Evolutionary conservation across 1,284 basidiomycete genomes (phyloP).

Genomic region (Butyriboletus appendiculatus): DNA sequence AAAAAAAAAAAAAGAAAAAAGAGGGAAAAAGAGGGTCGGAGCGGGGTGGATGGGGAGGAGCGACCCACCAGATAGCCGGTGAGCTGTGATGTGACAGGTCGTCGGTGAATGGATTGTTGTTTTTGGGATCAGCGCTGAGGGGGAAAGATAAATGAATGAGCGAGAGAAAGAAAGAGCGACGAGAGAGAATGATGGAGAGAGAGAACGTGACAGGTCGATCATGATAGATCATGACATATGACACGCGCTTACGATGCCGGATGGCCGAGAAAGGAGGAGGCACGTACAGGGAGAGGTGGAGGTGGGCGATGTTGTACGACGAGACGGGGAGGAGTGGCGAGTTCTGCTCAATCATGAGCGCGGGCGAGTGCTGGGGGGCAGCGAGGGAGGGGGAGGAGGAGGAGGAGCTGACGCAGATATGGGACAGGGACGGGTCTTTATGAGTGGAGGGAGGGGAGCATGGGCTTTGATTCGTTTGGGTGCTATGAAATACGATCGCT

Average conservation of each 20-base stretch:
- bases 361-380: constrained; percentile 7
- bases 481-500: constrained; percentile 38
- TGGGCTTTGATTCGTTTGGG: constrained; percentile 1
- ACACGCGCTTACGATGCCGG: constrained; percentile 23
- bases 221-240: constrained; percentile 32
- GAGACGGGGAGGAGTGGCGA: constrained; percentile 44
- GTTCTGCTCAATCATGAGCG: constrained; percentile 46
- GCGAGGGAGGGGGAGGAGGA: constrained; percentile 13
- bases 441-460: constrained; percentile 8
- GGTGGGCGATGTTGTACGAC: constrained; percentile 62
- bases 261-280: constrained; percentile 4
- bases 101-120: constrained; percentile 39
- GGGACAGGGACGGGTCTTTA: constrained; percentile 18
- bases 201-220: constrained; percentile 27
- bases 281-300: constrained; percentile 60
- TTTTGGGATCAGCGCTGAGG: constrained; percentile 42
- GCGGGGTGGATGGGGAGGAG: constrained; percentile 16
- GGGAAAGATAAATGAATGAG: constrained; percentile 14
- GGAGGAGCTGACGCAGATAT: background rate
- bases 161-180: background rate
- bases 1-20: too few relatives aligned
- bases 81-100: constrained; percentile 51
- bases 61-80: constrained; percentile 50
- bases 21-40: constrained; percentile 22
- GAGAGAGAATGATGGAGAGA: constrained; percentile 7